These are phyloP conservation scores for Brassica napus DNA, from an alignment of 345 rosid species.

Conservation along the genomic window DNA sequence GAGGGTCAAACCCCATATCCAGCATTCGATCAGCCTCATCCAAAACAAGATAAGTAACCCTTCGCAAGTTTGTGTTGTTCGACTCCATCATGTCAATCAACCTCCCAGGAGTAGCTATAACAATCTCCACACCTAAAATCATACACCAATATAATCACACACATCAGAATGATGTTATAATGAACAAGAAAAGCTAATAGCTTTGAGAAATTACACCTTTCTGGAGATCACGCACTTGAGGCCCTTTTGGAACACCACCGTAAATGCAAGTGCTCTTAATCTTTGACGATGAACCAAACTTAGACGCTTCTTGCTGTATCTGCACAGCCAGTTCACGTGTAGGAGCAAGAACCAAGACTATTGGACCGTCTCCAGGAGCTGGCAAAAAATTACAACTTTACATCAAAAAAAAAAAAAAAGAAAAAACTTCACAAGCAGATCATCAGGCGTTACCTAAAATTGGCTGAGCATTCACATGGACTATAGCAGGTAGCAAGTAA, in stretches of 20 bases:
- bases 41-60: slow-evolving; percentile 96
- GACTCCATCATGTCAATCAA: slow-evolving; percentile 98
- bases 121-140: slow-evolving; percentile 83
- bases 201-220: slow-evolving; percentile 55
- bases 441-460: slow-evolving; percentile 57
- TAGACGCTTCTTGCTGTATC: slow-evolving; percentile 95
- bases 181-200: neutral
- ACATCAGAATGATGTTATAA: neutral
- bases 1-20: slow-evolving; percentile 99
- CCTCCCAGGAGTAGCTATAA: slow-evolving; percentile 99
- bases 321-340: slow-evolving; percentile 99
- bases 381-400: neutral
- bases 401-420: neutral
- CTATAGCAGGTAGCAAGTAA: slow-evolving; percentile 90
- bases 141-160: neutral
- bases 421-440: neutral
- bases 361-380: slow-evolving; percentile 99
- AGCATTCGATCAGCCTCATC: slow-evolving; percentile 99
- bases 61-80: slow-evolving; percentile 83
- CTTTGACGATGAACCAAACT: slow-evolving; percentile 93
- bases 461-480: slow-evolving; percentile 98
- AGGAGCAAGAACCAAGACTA: slow-evolving; percentile 96
- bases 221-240: slow-evolving; percentile 99
- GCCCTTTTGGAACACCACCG: slow-evolving; percentile 99
- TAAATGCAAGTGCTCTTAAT: slow-evolving; percentile 93